Evolutionary conservation across 2,329 filamentous ascomycete species (phyloP).

Genomic region (Tolypocladium tropicale): DNA sequence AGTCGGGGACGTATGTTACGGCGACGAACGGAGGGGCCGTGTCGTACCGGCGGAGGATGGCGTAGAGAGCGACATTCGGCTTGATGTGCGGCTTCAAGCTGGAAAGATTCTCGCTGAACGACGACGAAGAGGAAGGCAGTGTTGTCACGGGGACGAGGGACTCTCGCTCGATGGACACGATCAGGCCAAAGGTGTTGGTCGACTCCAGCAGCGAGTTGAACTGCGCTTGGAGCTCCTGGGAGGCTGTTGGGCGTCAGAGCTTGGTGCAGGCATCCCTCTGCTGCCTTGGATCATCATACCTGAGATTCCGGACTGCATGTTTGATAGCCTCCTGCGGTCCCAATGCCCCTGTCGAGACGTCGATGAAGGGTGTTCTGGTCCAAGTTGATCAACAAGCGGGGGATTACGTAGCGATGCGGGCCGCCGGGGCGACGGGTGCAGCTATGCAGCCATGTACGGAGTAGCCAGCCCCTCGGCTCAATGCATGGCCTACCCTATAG

Average conservation of each 20-base stretch:
- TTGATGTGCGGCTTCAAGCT: slow-evolving; percentile 54
- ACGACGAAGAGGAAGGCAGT: slow-evolving; percentile 41
- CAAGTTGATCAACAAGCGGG: neutral
- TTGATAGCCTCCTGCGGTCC: slow-evolving; percentile 5
- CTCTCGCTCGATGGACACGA: slow-evolving; percentile 62
- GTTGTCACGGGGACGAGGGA: slow-evolving; percentile 49
- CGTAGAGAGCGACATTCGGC: slow-evolving; percentile 58
- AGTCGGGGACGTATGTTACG: slow-evolving; percentile 70
- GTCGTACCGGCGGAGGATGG: slow-evolving; percentile 61
- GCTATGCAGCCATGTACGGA: too few relatives aligned
- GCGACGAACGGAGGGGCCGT: slow-evolving; percentile 50
- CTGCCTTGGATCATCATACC: slow-evolving; percentile 31
- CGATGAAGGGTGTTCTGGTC: neutral
- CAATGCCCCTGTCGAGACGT: neutral
- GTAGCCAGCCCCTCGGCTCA: neutral
- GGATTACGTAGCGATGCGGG: neutral
- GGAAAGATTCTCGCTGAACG: slow-evolving; percentile 55
- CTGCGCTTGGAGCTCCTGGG: slow-evolving; percentile 63
- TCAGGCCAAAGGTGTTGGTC: slow-evolving; percentile 53
- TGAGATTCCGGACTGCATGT: slow-evolving; percentile 72
- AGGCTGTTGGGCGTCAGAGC: slow-evolving; percentile 39
- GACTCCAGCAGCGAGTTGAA: slow-evolving; percentile 61
- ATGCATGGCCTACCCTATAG: neutral
- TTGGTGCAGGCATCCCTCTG: neutral
- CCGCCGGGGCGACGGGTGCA: too few relatives aligned